A percentile compares a stretch with the other conserved stretches of the same genome.
phyloP scores from a whole-genome alignment of 2,329 filamentous ascomycete species.

The Fusarium bulbicola region DNA sequence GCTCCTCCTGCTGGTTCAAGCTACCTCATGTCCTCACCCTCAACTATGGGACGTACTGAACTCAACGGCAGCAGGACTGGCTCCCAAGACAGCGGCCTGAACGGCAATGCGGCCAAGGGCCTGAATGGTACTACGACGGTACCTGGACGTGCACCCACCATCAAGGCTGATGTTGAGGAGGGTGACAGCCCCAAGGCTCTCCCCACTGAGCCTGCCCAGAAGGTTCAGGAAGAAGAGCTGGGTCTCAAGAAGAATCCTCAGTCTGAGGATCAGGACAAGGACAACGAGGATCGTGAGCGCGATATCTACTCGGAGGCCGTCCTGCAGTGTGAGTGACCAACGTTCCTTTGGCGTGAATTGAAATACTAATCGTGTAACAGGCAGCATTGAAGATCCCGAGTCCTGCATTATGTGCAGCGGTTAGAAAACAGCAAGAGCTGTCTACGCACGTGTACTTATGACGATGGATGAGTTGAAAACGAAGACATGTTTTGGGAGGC shows the following conservation, averaged over 20 bases:
- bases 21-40: conserved; percentile 63
- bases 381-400: conserved; percentile 97
- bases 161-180: conserved; percentile 81
- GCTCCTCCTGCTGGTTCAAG: conserved; percentile 60
- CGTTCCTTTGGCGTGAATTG: background rate
- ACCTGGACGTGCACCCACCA: conserved; percentile 70
- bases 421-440: conserved; percentile 55
- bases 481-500: conserved; percentile 39
- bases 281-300: conserved; percentile 78
- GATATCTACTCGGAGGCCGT: conserved; percentile 97
- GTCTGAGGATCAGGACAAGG: conserved; percentile 76
- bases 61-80: conserved; percentile 65
- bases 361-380: conserved; percentile 55
- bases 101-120: conserved; percentile 63
- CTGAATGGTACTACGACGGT: conserved; percentile 73
- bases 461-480: conserved; percentile 45
- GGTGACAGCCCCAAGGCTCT: conserved; percentile 83
- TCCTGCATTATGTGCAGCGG: conserved; percentile 97
- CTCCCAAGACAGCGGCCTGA: conserved; percentile 53
- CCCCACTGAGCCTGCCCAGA: conserved; percentile 73
- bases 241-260: conserved; percentile 63
- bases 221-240: conserved; percentile 72
- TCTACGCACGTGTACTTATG: conserved; percentile 41
- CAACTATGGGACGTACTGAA: conserved; percentile 73
- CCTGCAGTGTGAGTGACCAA: conserved; percentile 75